Conservation (phyloP, 140 eudicot species). For the Eryngium alpinum region DNA sequence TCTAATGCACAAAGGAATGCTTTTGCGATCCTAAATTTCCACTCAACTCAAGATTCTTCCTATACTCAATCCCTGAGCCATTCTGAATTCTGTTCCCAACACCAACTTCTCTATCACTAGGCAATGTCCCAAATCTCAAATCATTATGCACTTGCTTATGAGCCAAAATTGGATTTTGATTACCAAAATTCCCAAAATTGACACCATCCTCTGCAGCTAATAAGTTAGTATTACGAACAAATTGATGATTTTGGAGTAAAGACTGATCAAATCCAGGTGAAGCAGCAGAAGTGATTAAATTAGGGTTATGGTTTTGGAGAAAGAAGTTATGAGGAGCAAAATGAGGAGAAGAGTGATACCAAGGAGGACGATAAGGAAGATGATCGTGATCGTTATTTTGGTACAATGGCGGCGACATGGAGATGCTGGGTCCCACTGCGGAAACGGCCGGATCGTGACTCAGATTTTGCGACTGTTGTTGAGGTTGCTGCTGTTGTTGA, state of each 20-base stretch:
- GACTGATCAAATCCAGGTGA: constrained; percentile 6
- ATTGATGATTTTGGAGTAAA: not conserved
- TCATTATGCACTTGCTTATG: constrained; percentile 13
- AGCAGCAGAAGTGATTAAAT: constrained; percentile 11
- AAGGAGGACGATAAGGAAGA: constrained; percentile 6
- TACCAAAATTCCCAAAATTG: constrained; percentile 26
- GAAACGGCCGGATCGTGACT: constrained; percentile 81
- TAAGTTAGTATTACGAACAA: too few species aligned
- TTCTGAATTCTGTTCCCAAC: constrained; percentile 24
- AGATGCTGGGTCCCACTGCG: not conserved
- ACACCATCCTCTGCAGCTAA: not conserved
- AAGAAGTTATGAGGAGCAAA: constrained; percentile 61
- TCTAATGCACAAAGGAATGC: too few species aligned
- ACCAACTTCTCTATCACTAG: constrained; percentile 20
- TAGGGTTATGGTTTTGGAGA: constrained; percentile 64
- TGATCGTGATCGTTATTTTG: constrained; percentile 22
- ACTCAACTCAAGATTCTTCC: constrained; percentile 18
- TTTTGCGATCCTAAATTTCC: too few species aligned
- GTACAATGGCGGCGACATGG: not conserved
- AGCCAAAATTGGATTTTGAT: not conserved
- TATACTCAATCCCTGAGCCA: constrained; percentile 21
- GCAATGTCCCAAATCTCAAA: constrained; percentile 39
- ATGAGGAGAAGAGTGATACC: constrained; percentile 26
- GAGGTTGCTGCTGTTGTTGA: constrained; percentile 16
- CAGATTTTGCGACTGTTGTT: constrained; percentile 18